A percentile compares a stretch with the other conserved stretches of the same genome.
Conservation (phyloP, 345 rosid genomes). For the Excoecaria agallocha region DNA sequence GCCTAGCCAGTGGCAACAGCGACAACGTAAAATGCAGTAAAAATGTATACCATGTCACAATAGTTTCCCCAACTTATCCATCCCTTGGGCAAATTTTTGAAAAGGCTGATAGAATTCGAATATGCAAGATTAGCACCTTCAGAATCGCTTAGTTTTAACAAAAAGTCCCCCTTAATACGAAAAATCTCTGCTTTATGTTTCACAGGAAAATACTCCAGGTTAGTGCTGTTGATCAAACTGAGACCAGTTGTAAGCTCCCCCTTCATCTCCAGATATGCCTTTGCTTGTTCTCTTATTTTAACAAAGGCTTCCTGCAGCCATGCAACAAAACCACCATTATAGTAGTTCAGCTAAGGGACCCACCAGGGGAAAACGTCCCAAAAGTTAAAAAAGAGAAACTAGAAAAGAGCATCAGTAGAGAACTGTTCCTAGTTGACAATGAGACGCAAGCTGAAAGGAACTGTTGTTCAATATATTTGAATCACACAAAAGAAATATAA, state of each 20-base stretch:
- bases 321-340: conserved; percentile 22
- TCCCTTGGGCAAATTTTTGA: conserved; percentile 91
- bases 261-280: conserved; percentile 88
- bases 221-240: conserved; percentile 82
- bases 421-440: neutral
- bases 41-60: conserved; percentile 77
- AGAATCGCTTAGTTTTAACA: conserved; percentile 66
- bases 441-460: neutral
- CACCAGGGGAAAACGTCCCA: neutral
- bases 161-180: conserved; percentile 84
- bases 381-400: neutral
- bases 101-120: conserved; percentile 78
- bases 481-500: neutral
- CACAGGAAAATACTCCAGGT: conserved; percentile 83
- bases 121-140: conserved; percentile 82
- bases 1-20: neutral
- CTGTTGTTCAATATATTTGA: neutral
- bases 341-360: conserved; percentile 2
- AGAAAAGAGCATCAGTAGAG: neutral
- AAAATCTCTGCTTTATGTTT: conserved; percentile 88
- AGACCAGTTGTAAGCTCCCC: conserved; percentile 88
- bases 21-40: conserved; percentile 13
- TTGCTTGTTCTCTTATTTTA: conserved; percentile 97
- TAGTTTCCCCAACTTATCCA: conserved; percentile 99
- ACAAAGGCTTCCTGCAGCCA: conserved; percentile 90